Conservation (phyloP, 2,329 filamentous ascomycete species). For the Fusarium zealandicum region DNA sequence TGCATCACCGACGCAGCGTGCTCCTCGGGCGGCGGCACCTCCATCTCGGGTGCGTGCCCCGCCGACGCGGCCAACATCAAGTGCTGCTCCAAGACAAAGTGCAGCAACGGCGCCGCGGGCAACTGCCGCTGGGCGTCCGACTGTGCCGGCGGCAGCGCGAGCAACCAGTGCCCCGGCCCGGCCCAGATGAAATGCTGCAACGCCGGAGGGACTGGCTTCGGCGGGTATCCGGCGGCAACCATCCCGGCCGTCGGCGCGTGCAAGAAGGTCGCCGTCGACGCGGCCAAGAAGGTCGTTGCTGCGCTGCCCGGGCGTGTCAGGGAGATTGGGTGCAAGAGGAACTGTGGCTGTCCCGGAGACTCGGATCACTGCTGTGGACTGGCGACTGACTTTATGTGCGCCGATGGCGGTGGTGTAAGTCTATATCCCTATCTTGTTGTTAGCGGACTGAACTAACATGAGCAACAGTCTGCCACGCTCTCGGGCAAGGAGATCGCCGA, state of each 20-base stretch:
- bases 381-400: conserved; percentile 50
- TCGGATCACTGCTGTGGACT: conserved; percentile 50
- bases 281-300: conserved; percentile 46
- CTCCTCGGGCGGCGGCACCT: conserved; percentile 47
- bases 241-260: conserved; percentile 48
- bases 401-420: conserved; percentile 49
- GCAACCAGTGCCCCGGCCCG: conserved; percentile 50
- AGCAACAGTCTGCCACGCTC: conserved; percentile 44
- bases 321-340: conserved; percentile 46
- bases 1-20: conserved; percentile 50
- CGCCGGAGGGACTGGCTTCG: conserved; percentile 43
- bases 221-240: conserved; percentile 45
- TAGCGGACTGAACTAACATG: neutral
- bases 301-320: conserved; percentile 48
- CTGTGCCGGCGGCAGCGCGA: conserved; percentile 44
- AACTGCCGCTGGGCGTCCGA: conserved; percentile 51
- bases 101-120: conserved; percentile 42
- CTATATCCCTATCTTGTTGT: neutral
- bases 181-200: conserved; percentile 50
- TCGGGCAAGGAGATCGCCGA: conserved; percentile 55
- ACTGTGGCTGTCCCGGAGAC: conserved; percentile 43
- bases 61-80: conserved; percentile 48
- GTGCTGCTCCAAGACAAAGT: conserved; percentile 53
- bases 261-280: conserved; percentile 46
- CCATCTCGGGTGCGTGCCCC: conserved; percentile 49